Conservation (phyloP, 2,329 filamentous ascomycete genomes). For the Pochonia chlamydosporia region DNA sequence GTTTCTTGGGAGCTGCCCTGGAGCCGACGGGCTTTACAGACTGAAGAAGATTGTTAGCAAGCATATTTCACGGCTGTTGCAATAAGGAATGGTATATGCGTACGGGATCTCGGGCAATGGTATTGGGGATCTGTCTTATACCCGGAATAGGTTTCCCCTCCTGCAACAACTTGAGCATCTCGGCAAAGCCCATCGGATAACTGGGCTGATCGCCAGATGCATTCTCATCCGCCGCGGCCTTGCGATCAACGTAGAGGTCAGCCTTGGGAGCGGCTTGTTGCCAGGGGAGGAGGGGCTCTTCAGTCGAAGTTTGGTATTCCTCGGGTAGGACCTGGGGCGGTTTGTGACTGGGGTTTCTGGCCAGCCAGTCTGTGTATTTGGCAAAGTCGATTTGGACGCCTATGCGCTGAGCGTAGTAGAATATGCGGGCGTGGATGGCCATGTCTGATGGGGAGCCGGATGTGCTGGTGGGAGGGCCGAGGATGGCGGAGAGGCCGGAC, state of each 20-base stretch:
- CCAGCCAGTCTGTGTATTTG: constrained; percentile 61
- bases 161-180: constrained; percentile 80
- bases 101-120: constrained; percentile 65
- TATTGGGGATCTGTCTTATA: constrained; percentile 81
- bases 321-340: constrained; percentile 31
- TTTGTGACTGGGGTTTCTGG: constrained; percentile 24
- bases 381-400: constrained; percentile 57
- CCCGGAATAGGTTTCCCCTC: constrained; percentile 79
- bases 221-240: constrained; percentile 15
- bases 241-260: constrained; percentile 39
- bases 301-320: constrained; percentile 17
- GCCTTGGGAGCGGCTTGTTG: constrained; percentile 43
- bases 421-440: constrained; percentile 59
- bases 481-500: constrained; percentile 58
- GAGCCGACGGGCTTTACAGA: constrained; percentile 42
- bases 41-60: constrained; percentile 19
- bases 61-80: too few relatives aligned
- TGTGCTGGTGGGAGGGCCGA: constrained; percentile 46
- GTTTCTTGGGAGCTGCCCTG: constrained; percentile 49
- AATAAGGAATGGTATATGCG: constrained; percentile 20
- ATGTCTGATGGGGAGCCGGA: constrained; percentile 50
- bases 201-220: constrained; percentile 44
- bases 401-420: constrained; percentile 54
- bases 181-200: constrained; percentile 77
- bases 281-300: constrained; percentile 31